Evolutionary conservation across 2,329 filamentous ascomycete species (phyloP), one percentile per base, ranked within the genome.

Genomic region (Madurella mycetomatis): DNA sequence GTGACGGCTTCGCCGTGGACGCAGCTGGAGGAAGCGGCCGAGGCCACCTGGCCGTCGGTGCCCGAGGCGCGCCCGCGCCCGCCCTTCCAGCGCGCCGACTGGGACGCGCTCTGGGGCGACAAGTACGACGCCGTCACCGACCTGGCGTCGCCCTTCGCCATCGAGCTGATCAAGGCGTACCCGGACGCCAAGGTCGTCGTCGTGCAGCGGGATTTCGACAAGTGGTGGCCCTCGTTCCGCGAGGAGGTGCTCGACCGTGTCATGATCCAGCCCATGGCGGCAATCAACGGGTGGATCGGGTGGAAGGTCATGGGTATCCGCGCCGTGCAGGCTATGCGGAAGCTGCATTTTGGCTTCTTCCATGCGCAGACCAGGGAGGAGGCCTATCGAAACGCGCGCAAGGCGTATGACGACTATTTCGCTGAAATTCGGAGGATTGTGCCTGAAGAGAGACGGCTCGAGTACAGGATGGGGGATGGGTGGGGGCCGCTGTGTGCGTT

Each of bases 401-500:
- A 4, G 17, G 44, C 49, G 41, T 64, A 60, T 43, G 44, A 49
- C 16, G 56, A 57, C 31, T 57, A 64, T 49, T 57, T 62, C 53
- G 48, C 30, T 4, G 19, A 54, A 15, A 51, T 65, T 2, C 41
- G 54, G 32, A 51, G 47, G 16, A 16, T 57, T 0, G 51, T 49
- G n/a, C 58, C 58, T 1, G 45, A 53, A 48, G 57, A 56, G 15
- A 50, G 49, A 30, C 39, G 60, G 52, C 47, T 65, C 31, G 55
- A 65, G 37, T 64, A 57, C 39, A 50, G 50, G 34, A 13, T 65
- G 40, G 56, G 49, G n/a, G 49, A 59, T 19, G 63, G 63, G 11
- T 65, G 63, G 62, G 58, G 44, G 39, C 61, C 63, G 2, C 47
- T 65, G 39, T 64, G 63, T 39, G 49, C 56, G 37, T 64, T 65